Conservation (phyloP, 805 yeast species). For the Candida easanensis region DNA sequence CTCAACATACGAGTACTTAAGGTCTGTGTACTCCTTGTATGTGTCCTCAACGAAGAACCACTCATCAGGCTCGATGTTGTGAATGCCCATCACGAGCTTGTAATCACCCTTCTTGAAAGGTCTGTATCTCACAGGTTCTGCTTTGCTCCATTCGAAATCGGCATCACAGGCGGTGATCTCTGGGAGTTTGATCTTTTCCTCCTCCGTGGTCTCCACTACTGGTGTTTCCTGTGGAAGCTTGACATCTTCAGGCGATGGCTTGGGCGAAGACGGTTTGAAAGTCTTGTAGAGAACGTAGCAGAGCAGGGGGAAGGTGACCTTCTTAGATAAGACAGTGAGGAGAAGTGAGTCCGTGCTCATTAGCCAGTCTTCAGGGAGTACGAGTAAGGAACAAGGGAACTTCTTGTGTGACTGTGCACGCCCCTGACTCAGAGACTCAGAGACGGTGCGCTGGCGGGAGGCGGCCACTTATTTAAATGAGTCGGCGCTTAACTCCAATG, state of each 20-base stretch:
- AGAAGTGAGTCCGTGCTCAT: not conserved
- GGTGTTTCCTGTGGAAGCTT: not conserved
- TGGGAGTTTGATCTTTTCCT: not conserved
- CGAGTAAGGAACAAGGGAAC: no score
- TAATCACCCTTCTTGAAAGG: conserved; percentile 64
- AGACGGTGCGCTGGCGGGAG: no score
- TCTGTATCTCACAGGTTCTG: conserved; percentile 44
- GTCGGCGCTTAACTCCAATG: no score
- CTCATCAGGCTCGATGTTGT: conserved; percentile 45
- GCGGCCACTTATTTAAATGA: no score
- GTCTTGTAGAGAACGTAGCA: conserved; percentile 17
- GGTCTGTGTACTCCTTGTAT: conserved; percentile 43
- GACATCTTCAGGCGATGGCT: not conserved
- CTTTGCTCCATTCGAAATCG: conserved; percentile 42
- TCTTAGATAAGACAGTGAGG: conserved; percentile 16
- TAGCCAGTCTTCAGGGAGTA: no score
- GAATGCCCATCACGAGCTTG: conserved; percentile 61
- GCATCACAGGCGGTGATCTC: conserved; percentile 31
- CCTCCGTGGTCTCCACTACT: not conserved
- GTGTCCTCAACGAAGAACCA: conserved; percentile 63
- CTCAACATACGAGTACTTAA: conserved; percentile 35
- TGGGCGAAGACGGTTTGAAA: not conserved
- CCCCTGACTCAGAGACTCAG: no score
- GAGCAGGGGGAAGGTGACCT: conserved; percentile 25
- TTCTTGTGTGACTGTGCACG: not conserved